Conservation (phyloP, 2,329 filamentous ascomycete genomes). For the Aulographum hederae region DNA sequence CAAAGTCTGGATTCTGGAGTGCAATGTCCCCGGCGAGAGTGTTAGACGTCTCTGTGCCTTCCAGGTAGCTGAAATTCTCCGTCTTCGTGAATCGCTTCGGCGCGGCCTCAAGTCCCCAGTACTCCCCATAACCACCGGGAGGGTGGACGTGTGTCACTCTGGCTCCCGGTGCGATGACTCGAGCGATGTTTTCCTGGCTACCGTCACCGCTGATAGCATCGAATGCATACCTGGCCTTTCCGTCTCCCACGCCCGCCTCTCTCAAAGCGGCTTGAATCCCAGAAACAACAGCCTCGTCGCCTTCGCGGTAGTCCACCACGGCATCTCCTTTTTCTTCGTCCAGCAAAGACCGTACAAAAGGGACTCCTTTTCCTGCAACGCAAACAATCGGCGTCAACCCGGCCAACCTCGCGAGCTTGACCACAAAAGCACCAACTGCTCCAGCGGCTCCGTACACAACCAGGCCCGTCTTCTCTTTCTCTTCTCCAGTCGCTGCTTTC, state of each 20-base stretch:
- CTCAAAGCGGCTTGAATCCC: slow-evolving; percentile 11
- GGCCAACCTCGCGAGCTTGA: slow-evolving; percentile 34
- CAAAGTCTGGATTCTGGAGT: slow-evolving; percentile 13
- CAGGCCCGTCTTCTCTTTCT: slow-evolving; percentile 15
- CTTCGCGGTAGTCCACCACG: slow-evolving; percentile 39
- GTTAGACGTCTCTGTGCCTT: slow-evolving; percentile 1
- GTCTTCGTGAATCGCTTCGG: slow-evolving; percentile 1
- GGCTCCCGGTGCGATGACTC: slow-evolving; percentile 22
- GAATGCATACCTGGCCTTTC: slow-evolving; percentile 13
- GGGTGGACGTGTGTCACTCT: slow-evolving; percentile 23
- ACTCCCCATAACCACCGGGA: slow-evolving; percentile 11
- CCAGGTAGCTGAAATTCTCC: slow-evolving; percentile 2
- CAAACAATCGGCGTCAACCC: slow-evolving; percentile 41
- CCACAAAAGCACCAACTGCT: slow-evolving; percentile 38
- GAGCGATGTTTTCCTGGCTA: slow-evolving; percentile 20
- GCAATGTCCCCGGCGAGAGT: no score
- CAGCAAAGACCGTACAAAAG: slow-evolving; percentile 34
- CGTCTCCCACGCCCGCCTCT: slow-evolving; percentile 4
- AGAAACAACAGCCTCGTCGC: slow-evolving; percentile 12
- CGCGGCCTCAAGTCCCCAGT: neutral
- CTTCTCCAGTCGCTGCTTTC: slow-evolving; percentile 15
- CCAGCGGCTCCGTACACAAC: slow-evolving; percentile 33
- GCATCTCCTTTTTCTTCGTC: slow-evolving; percentile 35
- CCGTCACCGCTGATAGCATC: slow-evolving; percentile 9
- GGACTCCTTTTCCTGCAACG: slow-evolving; percentile 33